Percentiles rank a stretch among this genome's conserved stretches.
phyloP scores from a whole-genome alignment of 1,139 yeast genomes.

The Blastobotrys apis region DNA sequence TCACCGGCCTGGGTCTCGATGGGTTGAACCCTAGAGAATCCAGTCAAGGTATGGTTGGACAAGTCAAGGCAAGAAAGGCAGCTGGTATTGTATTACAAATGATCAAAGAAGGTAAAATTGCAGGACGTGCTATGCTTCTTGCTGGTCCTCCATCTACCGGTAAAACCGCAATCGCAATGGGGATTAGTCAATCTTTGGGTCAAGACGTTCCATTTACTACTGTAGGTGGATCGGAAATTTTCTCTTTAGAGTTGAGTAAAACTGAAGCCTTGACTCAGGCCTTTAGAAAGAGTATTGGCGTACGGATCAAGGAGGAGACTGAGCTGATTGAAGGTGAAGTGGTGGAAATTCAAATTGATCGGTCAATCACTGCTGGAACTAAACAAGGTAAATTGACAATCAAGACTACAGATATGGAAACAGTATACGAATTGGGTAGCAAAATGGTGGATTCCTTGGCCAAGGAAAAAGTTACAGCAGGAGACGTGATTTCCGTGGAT shows the following conservation, averaged over 20 bases:
- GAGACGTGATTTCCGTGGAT: conserved; percentile 94
- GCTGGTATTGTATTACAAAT: conserved; percentile 91
- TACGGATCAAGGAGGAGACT: conserved; percentile 92
- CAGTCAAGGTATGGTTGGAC: conserved; percentile 98
- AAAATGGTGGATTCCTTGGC: conserved; percentile 97
- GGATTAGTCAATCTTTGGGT: conserved; percentile 84
- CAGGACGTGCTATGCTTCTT: conserved; percentile 91
- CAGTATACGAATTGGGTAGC: conserved; percentile 92
- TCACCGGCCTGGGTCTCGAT: conserved; percentile 90
- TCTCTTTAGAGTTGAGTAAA: conserved; percentile 83
- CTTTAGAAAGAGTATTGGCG: conserved; percentile 91
- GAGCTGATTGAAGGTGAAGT: conserved; percentile 98
- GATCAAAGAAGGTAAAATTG: conserved; percentile 91
- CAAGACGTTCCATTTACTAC: conserved; percentile 93
- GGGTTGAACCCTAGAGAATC: conserved; percentile 74
- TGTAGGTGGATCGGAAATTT: conserved; percentile 89
- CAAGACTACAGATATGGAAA: conserved; percentile 98
- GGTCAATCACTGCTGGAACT: conserved; percentile 95
- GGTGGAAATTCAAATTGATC: conserved; percentile 94
- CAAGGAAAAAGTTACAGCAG: conserved; percentile 93
- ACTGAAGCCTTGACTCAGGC: conserved; percentile 96
- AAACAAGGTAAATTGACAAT: conserved; percentile 97
- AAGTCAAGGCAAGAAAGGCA: conserved; percentile 87
- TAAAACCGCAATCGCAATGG: conserved; percentile 98
- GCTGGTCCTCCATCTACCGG: conserved; percentile 99